These are phyloP conservation scores for Epicoccum sorghinum DNA, from an alignment of 2,329 filamentous ascomycete genomes.

Conservation along the genomic window DNA sequence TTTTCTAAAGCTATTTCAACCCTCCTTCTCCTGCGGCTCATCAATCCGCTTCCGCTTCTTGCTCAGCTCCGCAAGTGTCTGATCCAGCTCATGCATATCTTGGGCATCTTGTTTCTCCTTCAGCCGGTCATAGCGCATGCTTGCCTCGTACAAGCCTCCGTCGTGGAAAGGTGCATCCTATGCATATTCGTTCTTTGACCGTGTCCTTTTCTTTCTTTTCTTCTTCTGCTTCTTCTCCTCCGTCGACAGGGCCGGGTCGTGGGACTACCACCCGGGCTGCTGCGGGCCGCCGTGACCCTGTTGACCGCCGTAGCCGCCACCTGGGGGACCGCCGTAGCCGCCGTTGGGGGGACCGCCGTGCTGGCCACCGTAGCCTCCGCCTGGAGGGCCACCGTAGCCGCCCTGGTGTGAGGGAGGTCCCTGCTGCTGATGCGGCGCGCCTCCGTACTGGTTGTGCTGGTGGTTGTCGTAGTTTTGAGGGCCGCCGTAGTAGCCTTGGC, in stretches of 20 bases:
- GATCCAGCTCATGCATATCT: background rate
- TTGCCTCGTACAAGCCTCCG: too few species aligned
- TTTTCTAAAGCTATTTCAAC: too few species aligned
- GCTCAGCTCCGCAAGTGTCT: background rate
- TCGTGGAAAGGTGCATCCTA: too few species aligned
- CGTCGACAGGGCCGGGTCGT: background rate
- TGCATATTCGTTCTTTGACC: too few species aligned
- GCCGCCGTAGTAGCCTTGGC: constrained; percentile 34
- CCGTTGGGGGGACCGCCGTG: constrained; percentile 6
- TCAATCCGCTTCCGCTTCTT: background rate
- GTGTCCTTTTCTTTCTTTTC: background rate
- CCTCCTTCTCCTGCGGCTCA: background rate
- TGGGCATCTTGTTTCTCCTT: too few species aligned
- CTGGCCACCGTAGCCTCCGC: constrained; percentile 2
- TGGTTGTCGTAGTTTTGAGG: constrained; percentile 39
- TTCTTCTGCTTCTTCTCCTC: background rate
- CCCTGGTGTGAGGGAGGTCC: constrained; percentile 17
- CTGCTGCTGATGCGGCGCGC: constrained; percentile 18
- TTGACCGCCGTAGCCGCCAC: constrained; percentile 3
- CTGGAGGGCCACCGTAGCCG: constrained; percentile 1
- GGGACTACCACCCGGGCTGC: constrained; percentile 36
- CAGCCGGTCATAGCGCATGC: too few species aligned
- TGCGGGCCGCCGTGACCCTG: constrained; percentile 15
- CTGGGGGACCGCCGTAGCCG: background rate
- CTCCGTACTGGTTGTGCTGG: constrained; percentile 35